Base-by-base conservation (phyloP, 208 protist genomes). In the Crithidia acanthocephali region DNA sequence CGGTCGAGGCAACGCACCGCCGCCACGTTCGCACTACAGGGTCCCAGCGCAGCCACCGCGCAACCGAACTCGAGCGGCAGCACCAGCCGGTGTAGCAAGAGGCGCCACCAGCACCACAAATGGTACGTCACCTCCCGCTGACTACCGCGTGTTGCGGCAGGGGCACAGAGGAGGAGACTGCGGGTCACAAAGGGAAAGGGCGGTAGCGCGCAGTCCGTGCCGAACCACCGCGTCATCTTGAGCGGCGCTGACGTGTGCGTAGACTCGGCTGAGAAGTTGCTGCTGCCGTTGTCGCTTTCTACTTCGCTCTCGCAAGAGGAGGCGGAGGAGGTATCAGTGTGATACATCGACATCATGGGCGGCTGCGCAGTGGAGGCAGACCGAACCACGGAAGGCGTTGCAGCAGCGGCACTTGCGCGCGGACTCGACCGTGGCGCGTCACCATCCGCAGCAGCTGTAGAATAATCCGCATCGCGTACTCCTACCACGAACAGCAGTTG, bases 401-500 rank as follows among this genome's bases (percentile, higher is more conserved):
- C 37, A 44, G 37, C n/a, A n/a, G n/a, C n/a, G n/a, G n/a, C n/a
- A n/a, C n/a, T n/a, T n/a, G n/a, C n/a, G n/a, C n/a, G n/a, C n/a
- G n/a, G n/a, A n/a, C n/a, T n/a, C n/a, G n/a, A n/a, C n/a, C n/a
- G n/a, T n/a, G n/a, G n/a, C n/a, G n/a, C n/a, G n/a, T n/a, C n/a
- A n/a, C n/a, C n/a, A n/a, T n/a, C n/a, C n/a, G n/a, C n/a, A n/a
- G n/a, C n/a, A n/a, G n/a, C n/a, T n/a, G n/a, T n/a, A n/a, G n/a
- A n/a, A n/a, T n/a, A n/a, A n/a, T n/a, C n/a, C n/a, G n/a, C n/a
- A n/a, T n/a, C n/a, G n/a, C n/a, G n/a, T n/a, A n/a, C 65, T 32
- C 79, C 79, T 7, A 84, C 32, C 1, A 84, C 74, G 16, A 80
- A 51, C 37, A 77, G 13, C 48, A 77, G 65, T 40, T 79, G 79